phyloP scores from a whole-genome alignment of 176 grass and related monocot genomes.

The Calamus simplicifolius region DNA sequence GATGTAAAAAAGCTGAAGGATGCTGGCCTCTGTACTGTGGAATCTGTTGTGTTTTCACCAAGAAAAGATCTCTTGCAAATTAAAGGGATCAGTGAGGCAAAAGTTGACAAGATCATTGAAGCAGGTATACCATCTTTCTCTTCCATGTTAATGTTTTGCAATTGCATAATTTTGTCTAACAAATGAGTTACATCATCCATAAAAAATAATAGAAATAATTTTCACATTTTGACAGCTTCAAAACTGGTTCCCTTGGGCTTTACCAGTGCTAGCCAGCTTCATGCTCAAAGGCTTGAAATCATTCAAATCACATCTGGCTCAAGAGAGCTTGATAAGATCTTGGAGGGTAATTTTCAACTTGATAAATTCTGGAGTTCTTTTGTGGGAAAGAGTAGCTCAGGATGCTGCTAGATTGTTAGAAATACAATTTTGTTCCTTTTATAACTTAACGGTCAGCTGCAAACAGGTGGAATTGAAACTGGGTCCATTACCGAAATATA shows the following conservation, averaged over 20 bases:
- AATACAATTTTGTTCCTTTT: too few species aligned
- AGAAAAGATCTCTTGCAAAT: slow-evolving; percentile 97
- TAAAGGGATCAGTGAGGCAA: slow-evolving; percentile 93
- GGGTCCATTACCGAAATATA: slow-evolving; percentile 95
- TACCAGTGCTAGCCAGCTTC: slow-evolving; percentile 86
- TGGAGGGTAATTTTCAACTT: slow-evolving; percentile 51
- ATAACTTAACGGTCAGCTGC: not conserved
- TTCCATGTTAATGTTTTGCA: slow-evolving; percentile 1
- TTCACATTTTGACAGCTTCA: slow-evolving; percentile 45
- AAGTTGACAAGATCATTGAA: slow-evolving; percentile 97
- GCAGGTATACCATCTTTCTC: slow-evolving; percentile 38
- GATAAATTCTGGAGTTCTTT: not conserved
- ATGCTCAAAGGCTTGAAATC: slow-evolving; percentile 89
- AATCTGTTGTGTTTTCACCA: slow-evolving; percentile 70
- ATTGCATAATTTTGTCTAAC: too few species aligned
- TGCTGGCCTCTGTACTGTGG: slow-evolving; percentile 84
- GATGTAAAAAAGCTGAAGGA: slow-evolving; percentile 97
- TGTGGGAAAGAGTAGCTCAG: not conserved
- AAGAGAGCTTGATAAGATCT: slow-evolving; percentile 86
- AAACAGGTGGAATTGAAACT: slow-evolving; percentile 83
- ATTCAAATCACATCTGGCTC: slow-evolving; percentile 90
- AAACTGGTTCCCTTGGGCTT: slow-evolving; percentile 86
- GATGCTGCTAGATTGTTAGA: not conserved
- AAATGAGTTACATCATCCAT: too few species aligned
- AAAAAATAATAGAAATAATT: not conserved